Conservation (phyloP, 441 rosid species). For the Corymbia citriodora region DNA sequence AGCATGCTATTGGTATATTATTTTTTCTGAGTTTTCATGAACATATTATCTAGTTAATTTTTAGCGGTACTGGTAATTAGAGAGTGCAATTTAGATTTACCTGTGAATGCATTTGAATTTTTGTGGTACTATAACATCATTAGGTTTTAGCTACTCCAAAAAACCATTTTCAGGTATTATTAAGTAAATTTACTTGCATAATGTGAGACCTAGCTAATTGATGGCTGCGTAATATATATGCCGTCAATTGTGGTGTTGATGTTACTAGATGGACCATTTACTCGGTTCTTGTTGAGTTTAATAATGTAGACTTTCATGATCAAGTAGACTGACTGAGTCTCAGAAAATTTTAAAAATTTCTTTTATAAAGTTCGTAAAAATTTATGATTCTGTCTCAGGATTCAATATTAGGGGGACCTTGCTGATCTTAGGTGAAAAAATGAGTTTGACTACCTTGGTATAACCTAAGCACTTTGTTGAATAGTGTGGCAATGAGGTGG, state of each 20-base stretch:
- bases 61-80: background rate
- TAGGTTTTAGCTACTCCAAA: background rate
- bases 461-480: background rate
- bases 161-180: background rate
- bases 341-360: background rate
- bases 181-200: background rate
- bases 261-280: background rate
- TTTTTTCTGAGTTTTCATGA: background rate
- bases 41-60: background rate
- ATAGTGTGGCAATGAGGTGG: background rate
- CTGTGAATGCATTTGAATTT: background rate
- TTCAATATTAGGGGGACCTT: background rate
- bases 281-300: background rate
- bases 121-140: background rate
- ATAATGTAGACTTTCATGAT: background rate
- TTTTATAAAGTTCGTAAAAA: background rate
- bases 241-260: background rate
- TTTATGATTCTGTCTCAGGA: background rate
- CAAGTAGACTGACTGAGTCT: background rate
- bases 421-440: background rate
- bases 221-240: background rate
- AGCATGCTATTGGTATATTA: background rate
- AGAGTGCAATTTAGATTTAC: background rate
- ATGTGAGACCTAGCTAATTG: background rate
- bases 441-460: background rate